Base-by-base conservation (phyloP, 345 rosid genomes). In the Leavenworthia alabamica region DNA sequence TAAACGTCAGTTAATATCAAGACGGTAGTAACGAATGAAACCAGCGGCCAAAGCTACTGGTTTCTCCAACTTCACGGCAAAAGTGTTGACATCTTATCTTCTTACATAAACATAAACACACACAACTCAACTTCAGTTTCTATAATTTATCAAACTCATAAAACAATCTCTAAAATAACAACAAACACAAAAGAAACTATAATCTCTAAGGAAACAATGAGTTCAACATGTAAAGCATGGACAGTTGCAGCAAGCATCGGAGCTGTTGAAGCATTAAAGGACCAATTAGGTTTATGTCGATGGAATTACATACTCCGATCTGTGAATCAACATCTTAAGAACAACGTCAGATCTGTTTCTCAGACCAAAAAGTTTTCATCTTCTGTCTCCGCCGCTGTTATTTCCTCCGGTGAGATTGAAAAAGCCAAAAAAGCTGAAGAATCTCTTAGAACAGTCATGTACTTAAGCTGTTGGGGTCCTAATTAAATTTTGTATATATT, bases 391-490 rank as follows among this genome's bases (percentile, higher is more conserved):
- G 40, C 64, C 64, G 22, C 44, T 32, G 35, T 66, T 56, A 36
- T 5, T 20, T 65, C 62, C 20, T 39, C 62, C 39, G 32, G 55
- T 52, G 31, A 57, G 15, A 60, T 14, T 27, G 82, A 80, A 36
- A 77, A 71, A 69, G 31, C 57, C 0, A 80, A 76, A 62, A 79
- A 73, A 49, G 76, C 83, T 0, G 96, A 88, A 70, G 93, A 88
- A 66, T 83, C 96, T 7, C 75, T 88, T 1, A 72, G 96, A 66
- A 86, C 85, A 0, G 77, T 88, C 57, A 86, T 88, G 93, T 88
- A 68, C 58, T 74, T 88, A 71, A 86, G 93, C 66, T 88, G 93
- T 52, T 88, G 96, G 96, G 90, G 80, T 68, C 93, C 88, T 7
- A 78, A 73, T 8, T 70, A 27, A 67, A 1, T 4, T 5, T 0